Conservation (phyloP, 2,329 filamentous ascomycete species). For the Coleophoma crateriformis region DNA sequence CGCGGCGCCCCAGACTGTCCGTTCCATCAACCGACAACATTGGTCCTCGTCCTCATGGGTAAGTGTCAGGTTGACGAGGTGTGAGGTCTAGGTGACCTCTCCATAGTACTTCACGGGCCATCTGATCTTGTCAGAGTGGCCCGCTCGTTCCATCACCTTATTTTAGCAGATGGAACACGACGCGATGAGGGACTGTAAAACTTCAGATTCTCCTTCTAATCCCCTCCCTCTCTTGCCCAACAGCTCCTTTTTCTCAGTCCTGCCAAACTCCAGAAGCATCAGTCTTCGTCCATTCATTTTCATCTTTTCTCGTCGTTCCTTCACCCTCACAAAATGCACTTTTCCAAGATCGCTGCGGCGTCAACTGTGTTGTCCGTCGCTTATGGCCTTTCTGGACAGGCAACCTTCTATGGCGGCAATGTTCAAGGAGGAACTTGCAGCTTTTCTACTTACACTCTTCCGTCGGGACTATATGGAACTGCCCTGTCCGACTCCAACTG, state of each 20-base stretch:
- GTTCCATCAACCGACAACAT: too few relatives aligned
- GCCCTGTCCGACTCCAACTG: conserved; percentile 55
- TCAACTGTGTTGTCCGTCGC: conserved; percentile 17
- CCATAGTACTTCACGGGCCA: too few relatives aligned
- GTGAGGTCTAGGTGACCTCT: too few relatives aligned
- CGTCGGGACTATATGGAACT: conserved; percentile 52
- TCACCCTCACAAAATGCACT: conserved; percentile 15
- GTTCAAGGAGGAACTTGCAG: conserved; percentile 55
- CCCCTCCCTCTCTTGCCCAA: neutral
- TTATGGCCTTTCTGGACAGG: conserved; percentile 30
- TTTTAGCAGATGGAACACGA: too few relatives aligned
- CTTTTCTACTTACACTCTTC: conserved; percentile 57
- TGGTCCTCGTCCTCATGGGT: too few relatives aligned
- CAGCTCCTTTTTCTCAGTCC: too few relatives aligned
- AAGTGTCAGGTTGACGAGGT: too few relatives aligned
- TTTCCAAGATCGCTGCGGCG: conserved; percentile 14
- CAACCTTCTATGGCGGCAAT: conserved; percentile 51
- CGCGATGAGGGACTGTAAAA: neutral
- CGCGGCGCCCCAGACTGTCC: too few relatives aligned
- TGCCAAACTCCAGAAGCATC: conserved; percentile 9
- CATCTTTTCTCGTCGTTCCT: conserved; percentile 10
- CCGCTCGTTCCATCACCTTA: too few relatives aligned
- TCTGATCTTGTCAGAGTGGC: too few relatives aligned
- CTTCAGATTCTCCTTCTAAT: conserved; percentile 3
- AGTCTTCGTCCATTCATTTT: conserved; percentile 20